phyloP scores from a whole-genome alignment of 305 asterid genomes.

The Fraxinus dipetala region DNA sequence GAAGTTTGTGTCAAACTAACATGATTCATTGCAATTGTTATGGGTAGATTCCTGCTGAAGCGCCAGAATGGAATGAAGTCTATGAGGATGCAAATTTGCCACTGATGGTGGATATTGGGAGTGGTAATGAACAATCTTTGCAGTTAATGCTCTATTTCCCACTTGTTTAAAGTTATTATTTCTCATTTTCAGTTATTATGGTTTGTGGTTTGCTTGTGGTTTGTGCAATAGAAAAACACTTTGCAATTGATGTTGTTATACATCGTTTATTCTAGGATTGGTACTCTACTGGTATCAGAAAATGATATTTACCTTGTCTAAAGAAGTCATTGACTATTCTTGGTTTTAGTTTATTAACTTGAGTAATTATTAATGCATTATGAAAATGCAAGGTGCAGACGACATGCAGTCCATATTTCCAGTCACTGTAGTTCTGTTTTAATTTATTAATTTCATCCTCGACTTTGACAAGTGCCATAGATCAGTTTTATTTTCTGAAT shows the following conservation, averaged over 20 bases:
- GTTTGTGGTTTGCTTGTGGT: not conserved
- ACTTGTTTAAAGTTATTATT: not conserved
- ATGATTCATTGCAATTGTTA: not conserved
- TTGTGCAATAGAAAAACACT: not conserved
- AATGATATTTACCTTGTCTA: not conserved
- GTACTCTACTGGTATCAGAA: not conserved
- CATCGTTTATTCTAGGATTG: not conserved
- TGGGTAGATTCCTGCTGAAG: constrained; percentile 66
- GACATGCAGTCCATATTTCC: not conserved
- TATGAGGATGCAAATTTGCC: constrained; percentile 67
- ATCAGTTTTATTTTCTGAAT: not conserved
- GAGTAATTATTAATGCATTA: not conserved
- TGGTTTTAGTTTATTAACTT: not conserved
- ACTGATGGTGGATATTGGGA: constrained; percentile 86
- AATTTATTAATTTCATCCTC: not conserved
- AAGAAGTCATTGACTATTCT: not conserved
- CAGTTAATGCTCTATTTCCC: not conserved
- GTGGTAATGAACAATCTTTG: constrained; percentile 45
- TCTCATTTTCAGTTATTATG: not conserved
- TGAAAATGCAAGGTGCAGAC: not conserved
- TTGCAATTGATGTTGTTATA: not conserved
- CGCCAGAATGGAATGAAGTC: constrained; percentile 74
- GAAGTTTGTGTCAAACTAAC: not conserved
- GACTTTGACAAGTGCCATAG: not conserved
- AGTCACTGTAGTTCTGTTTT: not conserved